Conservation (phyloP, 2,329 filamentous ascomycete genomes). For the Boeremia lycopersici region DNA sequence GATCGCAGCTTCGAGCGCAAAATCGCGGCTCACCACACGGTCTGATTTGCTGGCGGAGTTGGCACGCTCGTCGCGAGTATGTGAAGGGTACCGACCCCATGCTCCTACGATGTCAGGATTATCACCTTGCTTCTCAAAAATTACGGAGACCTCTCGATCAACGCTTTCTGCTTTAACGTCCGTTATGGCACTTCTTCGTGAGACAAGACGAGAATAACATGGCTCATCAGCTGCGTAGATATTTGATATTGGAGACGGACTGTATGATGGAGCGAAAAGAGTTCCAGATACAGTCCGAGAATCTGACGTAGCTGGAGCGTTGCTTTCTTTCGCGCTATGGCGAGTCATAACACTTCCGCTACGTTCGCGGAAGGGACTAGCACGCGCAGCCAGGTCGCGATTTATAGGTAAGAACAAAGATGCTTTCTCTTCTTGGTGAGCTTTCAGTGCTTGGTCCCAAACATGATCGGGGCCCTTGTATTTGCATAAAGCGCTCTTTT, state of each 20-base stretch:
- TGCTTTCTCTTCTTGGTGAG: slow-evolving; percentile 44
- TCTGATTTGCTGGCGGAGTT: slow-evolving; percentile 49
- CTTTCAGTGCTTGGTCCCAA: slow-evolving; percentile 47
- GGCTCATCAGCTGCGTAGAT: not conserved
- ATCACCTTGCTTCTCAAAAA: slow-evolving; percentile 38
- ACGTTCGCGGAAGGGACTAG: slow-evolving; percentile 41
- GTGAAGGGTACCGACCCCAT: slow-evolving; percentile 56
- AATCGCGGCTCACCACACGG: slow-evolving; percentile 50
- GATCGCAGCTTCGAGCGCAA: slow-evolving; percentile 46
- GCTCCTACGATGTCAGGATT: slow-evolving; percentile 38
- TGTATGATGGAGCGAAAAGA: not conserved
- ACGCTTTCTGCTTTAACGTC: slow-evolving; percentile 11
- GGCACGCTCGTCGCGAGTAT: slow-evolving; percentile 51
- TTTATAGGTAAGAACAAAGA: slow-evolving; percentile 43
- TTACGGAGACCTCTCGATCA: slow-evolving; percentile 21
- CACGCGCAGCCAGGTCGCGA: slow-evolving; percentile 33
- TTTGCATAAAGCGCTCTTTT: slow-evolving; percentile 33
- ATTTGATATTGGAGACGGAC: not conserved
- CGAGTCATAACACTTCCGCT: slow-evolving; percentile 32
- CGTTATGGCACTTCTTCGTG: slow-evolving; percentile 30
- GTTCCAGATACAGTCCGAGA: not conserved
- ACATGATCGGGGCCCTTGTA: slow-evolving; percentile 33
- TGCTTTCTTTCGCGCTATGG: not conserved
- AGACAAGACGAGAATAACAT: not conserved
- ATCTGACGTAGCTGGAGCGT: not conserved